phyloP scores from a whole-genome alignment of 768 basidiomycete genomes.

The Hebeloma cylindrosporum region DNA sequence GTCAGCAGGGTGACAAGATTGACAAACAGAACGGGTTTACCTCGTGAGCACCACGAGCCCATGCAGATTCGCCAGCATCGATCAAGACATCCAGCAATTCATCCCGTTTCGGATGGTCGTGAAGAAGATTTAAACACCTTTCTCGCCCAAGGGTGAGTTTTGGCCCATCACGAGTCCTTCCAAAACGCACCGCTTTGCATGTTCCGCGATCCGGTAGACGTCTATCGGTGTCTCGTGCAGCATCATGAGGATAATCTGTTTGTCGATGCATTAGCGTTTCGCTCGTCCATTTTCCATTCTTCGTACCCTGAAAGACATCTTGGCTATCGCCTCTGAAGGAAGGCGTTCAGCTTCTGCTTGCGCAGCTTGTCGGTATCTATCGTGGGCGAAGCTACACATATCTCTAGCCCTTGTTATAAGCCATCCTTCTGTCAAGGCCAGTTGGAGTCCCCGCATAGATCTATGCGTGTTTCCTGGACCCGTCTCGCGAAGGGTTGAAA shows the following conservation, averaged over 20 bases:
- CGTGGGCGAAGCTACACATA: constrained; percentile 76
- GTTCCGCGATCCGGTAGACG: constrained; percentile 68
- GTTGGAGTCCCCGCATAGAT: constrained; percentile 68
- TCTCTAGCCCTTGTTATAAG: constrained; percentile 69
- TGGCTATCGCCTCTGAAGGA: constrained; percentile 49
- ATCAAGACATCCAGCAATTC: constrained; percentile 60
- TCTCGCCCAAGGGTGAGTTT: neutral
- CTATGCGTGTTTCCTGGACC: constrained; percentile 44
- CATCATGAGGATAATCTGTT: constrained; percentile 70
- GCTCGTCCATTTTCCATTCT: neutral
- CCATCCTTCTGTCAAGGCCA: constrained; percentile 72
- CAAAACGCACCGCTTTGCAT: constrained; percentile 54
- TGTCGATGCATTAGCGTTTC: constrained; percentile 8
- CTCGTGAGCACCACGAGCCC: constrained; percentile 74
- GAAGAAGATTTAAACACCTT: constrained; percentile 63
- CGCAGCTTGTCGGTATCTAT: constrained; percentile 72
- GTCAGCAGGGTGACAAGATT: neutral
- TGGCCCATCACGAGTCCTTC: neutral
- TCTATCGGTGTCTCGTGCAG: constrained; percentile 60
- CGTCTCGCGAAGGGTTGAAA: constrained; percentile 45
- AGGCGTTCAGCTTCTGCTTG: constrained; percentile 56
- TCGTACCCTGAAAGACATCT: constrained; percentile 68
- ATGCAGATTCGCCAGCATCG: constrained; percentile 70
- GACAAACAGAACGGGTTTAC: constrained; percentile 31
- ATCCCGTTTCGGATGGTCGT: constrained; percentile 59